Base-by-base conservation (phyloP, 768 basidiomycete genomes). In the Gautieria morchelliformis region DNA sequence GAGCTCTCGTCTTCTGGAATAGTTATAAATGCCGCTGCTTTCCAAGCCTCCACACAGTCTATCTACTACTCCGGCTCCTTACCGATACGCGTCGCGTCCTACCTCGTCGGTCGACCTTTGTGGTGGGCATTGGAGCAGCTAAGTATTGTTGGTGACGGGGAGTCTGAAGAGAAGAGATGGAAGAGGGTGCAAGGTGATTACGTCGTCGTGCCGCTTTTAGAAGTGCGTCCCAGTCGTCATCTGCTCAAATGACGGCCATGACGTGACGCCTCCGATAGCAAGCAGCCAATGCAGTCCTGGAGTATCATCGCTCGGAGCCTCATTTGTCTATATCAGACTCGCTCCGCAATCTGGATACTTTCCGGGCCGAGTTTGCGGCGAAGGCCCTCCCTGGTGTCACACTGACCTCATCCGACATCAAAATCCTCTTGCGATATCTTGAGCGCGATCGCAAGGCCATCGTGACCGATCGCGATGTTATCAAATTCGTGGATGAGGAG, bases 111-210 rank as follows among this genome's bases (percentile, higher is more conserved):
- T 7, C 83, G 81, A 63, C 90, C 91, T 3, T 71, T 93, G 1
- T 90, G 85, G 87, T 93, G 91, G 91, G 83, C 85, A 3, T 77
- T 93, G 57, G 83, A 86, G 60, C 88, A 89, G 61, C 72, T 85
- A n/a, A 85, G 82, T 24, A 70, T 93, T 4, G 80, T 87, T 7
- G 80, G 79, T 19, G 85, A 86, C 1, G 63, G 60, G 10, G 63
- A 66, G 24, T 71, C 71, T 40, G 74, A 77, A 40, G 63, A 65
- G 7, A 72, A 76, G 54, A 68, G 72, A 56, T 82, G 81, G 85
- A 72, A 78, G 69, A 60, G 68, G 61, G 61, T 86, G 68, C 81
- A 75, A 67, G 89, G 88, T 9, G 82, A 86, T 44, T 88, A 89
- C 65, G 85, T 91, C 14, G 66, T 89, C 32, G 65, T 87, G 32